phyloP scores from a whole-genome alignment of 192 early-diverging fungal species.

The Umbelopsis sp. region DNA sequence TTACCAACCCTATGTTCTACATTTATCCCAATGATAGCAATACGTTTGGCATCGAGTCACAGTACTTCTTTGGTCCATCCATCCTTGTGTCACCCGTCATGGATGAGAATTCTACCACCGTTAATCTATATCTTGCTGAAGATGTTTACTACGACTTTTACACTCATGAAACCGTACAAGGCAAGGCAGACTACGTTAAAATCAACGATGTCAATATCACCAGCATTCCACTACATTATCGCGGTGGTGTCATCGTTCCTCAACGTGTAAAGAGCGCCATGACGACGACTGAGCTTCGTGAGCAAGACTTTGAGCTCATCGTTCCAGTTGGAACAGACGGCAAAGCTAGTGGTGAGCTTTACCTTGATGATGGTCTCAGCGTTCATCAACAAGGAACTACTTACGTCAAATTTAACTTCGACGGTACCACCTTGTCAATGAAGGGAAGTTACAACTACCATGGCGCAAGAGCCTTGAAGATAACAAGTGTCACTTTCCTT shows the following conservation, averaged over 20 bases:
- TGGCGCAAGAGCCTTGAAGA: neutral
- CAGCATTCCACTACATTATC: constrained; percentile 56
- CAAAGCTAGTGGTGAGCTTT: constrained; percentile 49
- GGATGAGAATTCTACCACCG: constrained; percentile 43
- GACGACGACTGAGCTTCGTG: constrained; percentile 46
- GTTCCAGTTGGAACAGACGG: constrained; percentile 49
- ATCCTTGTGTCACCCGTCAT: constrained; percentile 61
- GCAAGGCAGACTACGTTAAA: neutral
- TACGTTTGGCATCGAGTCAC: constrained; percentile 49
- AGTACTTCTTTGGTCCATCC: constrained; percentile 56
- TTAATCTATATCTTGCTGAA: constrained; percentile 56
- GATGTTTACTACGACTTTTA: constrained; percentile 63
- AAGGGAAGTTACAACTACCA: constrained; percentile 1
- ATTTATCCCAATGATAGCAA: constrained; percentile 39
- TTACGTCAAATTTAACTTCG: constrained; percentile 10
- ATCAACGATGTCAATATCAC: constrained; percentile 32
- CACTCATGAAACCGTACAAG: constrained; percentile 36
- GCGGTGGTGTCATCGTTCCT: constrained; percentile 57
- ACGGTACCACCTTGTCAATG: constrained; percentile 6
- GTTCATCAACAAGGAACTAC: constrained; percentile 9
- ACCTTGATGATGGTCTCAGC: constrained; percentile 55
- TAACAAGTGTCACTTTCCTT: constrained; percentile 14
- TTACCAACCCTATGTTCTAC: constrained; percentile 55
- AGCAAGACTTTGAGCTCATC: constrained; percentile 46
- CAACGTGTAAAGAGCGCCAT: constrained; percentile 41